phyloP scores from a whole-genome alignment of 2,329 filamentous ascomycete genomes.

The Aspergillus ochraceus region DNA sequence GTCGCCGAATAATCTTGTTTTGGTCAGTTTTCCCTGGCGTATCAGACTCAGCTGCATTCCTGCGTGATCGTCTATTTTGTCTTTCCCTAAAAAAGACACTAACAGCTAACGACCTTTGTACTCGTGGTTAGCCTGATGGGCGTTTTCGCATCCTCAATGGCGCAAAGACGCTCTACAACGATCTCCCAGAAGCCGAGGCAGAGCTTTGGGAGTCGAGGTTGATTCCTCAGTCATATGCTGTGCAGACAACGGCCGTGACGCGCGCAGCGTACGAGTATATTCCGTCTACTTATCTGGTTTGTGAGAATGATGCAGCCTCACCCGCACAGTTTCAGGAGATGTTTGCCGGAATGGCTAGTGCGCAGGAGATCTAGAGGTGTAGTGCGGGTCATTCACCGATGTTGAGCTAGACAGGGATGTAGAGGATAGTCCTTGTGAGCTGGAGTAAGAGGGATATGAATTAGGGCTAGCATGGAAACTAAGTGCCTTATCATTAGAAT shows the following conservation, averaged over 20 bases:
- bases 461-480: too few relatives aligned
- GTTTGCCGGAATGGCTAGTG: slow-evolving; percentile 2
- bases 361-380: slow-evolving; percentile 1
- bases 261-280: slow-evolving; percentile 8
- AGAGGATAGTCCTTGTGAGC: too few relatives aligned
- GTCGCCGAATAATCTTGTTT: background rate
- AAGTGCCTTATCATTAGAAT: too few relatives aligned
- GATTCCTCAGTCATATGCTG: slow-evolving; percentile 6
- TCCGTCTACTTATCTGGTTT: slow-evolving; percentile 9
- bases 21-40: background rate
- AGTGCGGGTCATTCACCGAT: slow-evolving; percentile 8
- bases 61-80: background rate
- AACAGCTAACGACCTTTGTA: background rate
- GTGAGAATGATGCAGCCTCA: slow-evolving; percentile 1
- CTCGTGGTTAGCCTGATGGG: background rate
- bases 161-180: slow-evolving; percentile 1
- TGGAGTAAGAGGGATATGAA: too few relatives aligned
- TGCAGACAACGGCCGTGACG: slow-evolving; percentile 1
- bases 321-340: background rate
- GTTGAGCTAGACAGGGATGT: slow-evolving; percentile 8
- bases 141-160: slow-evolving; percentile 2
- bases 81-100: background rate
- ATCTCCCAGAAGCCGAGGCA: slow-evolving; percentile 2
- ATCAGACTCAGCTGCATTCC: too few relatives aligned
- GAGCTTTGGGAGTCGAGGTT: slow-evolving; percentile 5